Conservation (phyloP, 345 rosid genomes). For the Hevea brasiliensis region DNA sequence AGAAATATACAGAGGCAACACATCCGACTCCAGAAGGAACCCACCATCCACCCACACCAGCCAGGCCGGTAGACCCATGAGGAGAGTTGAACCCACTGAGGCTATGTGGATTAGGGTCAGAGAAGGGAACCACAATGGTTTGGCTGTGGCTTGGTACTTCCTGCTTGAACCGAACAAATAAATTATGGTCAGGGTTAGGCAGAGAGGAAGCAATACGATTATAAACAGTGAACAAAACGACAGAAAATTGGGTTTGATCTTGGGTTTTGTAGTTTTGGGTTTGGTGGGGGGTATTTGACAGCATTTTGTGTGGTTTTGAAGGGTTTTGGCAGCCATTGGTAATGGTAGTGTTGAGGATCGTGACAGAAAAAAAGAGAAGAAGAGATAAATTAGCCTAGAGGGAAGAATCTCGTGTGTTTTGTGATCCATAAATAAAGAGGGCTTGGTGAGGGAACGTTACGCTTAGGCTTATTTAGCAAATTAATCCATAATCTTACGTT, state of each 20-base stretch:
- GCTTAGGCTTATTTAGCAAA: too few relatives aligned
- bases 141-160: slow-evolving; percentile 19
- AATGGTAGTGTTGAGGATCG: not conserved
- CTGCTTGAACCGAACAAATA: slow-evolving; percentile 38
- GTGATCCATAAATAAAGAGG: not conserved
- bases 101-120: slow-evolving; percentile 28
- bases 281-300: not conserved
- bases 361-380: not conserved
- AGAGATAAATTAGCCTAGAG: not conserved
- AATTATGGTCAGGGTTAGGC: slow-evolving; percentile 19
- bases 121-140: slow-evolving; percentile 42
- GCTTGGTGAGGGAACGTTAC: not conserved
- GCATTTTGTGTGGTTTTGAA: not conserved
- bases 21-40: slow-evolving; percentile 12
- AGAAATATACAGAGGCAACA: slow-evolving; percentile 38
- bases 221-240: slow-evolving; percentile 24
- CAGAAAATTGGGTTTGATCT: not conserved
- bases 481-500: too few relatives aligned
- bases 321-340: not conserved
- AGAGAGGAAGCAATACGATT: slow-evolving; percentile 12
- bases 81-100: slow-evolving; percentile 28
- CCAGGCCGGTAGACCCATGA: slow-evolving; percentile 43
- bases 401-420: not conserved
- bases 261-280: not conserved
- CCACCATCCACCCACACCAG: slow-evolving; percentile 41